Percentiles rank a stretch among this genome's conserved stretches.
Evolutionary conservation across 208 protist genomes (phyloP).

Genomic region (Leishmania tropica): DNA sequence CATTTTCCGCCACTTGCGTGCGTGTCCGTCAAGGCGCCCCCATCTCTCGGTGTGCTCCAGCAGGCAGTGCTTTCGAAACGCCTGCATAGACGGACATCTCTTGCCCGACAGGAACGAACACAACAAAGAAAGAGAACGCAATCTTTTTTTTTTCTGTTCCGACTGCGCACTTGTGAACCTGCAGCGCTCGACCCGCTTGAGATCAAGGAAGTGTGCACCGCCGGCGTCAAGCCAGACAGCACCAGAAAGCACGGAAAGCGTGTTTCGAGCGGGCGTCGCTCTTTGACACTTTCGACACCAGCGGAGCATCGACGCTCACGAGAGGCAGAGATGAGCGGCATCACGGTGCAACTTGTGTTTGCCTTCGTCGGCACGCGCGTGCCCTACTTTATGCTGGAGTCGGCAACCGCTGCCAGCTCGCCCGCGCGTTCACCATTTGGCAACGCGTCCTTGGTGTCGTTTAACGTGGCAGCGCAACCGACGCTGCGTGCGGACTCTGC

Average conservation of each 20-base stretch:
- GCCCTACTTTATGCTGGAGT: constrained; percentile 21
- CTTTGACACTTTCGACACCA: background rate
- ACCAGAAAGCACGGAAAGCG: background rate
- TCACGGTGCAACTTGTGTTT: constrained; percentile 34
- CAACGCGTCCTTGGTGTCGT: constrained; percentile 2
- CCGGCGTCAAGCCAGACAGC: background rate
- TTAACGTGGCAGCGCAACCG: constrained; percentile 1
- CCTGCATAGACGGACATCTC: background rate
- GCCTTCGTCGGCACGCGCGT: constrained; percentile 35
- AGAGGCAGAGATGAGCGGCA: constrained; percentile 14
- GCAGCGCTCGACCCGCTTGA: background rate
- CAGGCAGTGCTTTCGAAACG: background rate
- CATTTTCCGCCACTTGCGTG: background rate
- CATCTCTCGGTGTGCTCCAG: background rate
- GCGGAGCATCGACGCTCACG: background rate
- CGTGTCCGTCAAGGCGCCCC: background rate
- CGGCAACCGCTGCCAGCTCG: background rate
- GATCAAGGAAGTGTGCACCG: background rate
- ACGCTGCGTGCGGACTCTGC: constrained; percentile 18
- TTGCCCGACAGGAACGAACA: too few relatives aligned
- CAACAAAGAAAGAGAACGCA: background rate
- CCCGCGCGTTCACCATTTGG: constrained; percentile 12
- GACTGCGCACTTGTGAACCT: background rate
- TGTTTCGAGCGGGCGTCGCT: too few relatives aligned
- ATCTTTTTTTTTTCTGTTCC: background rate